These are phyloP conservation scores for Erythrophleum fordii DNA, from an alignment of 306 rosid genomes.

Conservation along the genomic window DNA sequence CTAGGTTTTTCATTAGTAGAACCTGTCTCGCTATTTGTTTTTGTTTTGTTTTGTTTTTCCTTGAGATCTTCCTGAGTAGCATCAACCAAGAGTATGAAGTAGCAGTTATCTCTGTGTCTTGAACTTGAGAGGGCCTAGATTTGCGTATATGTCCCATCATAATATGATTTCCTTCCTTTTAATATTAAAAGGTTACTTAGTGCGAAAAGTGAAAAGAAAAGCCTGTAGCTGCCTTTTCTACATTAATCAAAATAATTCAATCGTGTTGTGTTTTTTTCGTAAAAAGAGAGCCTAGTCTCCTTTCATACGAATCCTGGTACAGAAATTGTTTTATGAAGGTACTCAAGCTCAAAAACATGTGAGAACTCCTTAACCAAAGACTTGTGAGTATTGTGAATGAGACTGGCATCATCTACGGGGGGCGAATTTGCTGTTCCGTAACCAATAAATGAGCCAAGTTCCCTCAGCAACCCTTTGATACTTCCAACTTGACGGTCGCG, in stretches of 20 bases:
- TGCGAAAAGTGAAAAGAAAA: neutral
- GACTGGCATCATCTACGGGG: neutral
- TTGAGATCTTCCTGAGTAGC: neutral
- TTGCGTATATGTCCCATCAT: neutral
- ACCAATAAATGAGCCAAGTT: neutral
- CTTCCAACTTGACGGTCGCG: slow-evolving; percentile 56
- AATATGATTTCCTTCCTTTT: too few relatives aligned
- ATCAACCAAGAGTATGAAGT: neutral
- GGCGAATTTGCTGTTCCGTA: neutral
- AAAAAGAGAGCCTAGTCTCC: neutral
- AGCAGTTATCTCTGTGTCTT: neutral
- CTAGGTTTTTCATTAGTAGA: neutral
- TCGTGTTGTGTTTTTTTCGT: neutral
- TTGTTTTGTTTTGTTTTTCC: neutral
- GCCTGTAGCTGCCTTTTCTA: neutral
- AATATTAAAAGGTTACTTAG: neutral
- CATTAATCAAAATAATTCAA: neutral
- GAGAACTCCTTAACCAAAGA: slow-evolving; percentile 60
- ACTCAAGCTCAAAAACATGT: slow-evolving; percentile 52
- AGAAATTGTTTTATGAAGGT: slow-evolving; percentile 37
- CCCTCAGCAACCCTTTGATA: slow-evolving; percentile 40
- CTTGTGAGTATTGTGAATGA: slow-evolving; percentile 44
- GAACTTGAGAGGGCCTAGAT: neutral
- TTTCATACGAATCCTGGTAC: slow-evolving; percentile 13
- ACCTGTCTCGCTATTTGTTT: neutral